These are phyloP conservation scores for Solanum pinnatisectum DNA, from an alignment of 257 asterid genomes.

Conservation along the genomic window DNA sequence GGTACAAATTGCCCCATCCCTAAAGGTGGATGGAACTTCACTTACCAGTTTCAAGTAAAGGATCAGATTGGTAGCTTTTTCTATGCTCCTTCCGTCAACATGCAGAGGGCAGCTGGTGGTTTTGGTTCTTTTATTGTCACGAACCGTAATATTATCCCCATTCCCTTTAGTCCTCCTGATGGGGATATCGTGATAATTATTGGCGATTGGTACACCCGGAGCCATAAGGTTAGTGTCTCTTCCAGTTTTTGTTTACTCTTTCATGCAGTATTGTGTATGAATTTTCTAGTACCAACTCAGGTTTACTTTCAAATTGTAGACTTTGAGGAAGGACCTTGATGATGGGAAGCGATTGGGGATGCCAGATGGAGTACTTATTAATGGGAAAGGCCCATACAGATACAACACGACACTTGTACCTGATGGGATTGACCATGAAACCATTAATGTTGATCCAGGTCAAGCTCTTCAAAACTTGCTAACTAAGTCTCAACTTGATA, in stretches of 20 bases:
- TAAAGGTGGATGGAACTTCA: constrained; percentile 62
- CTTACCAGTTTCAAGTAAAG: constrained; percentile 93
- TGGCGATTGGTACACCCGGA: constrained; percentile 90
- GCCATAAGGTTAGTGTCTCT: constrained; percentile 49
- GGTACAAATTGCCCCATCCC: constrained; percentile 96
- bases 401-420: constrained; percentile 74
- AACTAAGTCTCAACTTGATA: background rate
- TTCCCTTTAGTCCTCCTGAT: constrained; percentile 73
- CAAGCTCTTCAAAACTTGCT: background rate
- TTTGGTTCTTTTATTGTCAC: constrained; percentile 64
- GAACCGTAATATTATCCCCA: constrained; percentile 49
- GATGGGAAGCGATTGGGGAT: constrained; percentile 66
- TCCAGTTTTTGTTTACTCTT: background rate
- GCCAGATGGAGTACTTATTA: constrained; percentile 93
- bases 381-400: constrained; percentile 94
- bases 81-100: constrained; percentile 68
- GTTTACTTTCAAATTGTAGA: constrained; percentile 24
- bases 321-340: constrained; percentile 54
- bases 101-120: constrained; percentile 97
- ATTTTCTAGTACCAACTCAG: background rate
- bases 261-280: background rate
- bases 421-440: constrained; percentile 72
- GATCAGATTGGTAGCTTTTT: constrained; percentile 95
- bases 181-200: constrained; percentile 72
- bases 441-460: constrained; percentile 90